Percentiles rank a stretch among this genome's conserved stretches.
phyloP scores from a whole-genome alignment of 2,329 filamentous ascomycete genomes.

The Furcasterigmium sp. region DNA sequence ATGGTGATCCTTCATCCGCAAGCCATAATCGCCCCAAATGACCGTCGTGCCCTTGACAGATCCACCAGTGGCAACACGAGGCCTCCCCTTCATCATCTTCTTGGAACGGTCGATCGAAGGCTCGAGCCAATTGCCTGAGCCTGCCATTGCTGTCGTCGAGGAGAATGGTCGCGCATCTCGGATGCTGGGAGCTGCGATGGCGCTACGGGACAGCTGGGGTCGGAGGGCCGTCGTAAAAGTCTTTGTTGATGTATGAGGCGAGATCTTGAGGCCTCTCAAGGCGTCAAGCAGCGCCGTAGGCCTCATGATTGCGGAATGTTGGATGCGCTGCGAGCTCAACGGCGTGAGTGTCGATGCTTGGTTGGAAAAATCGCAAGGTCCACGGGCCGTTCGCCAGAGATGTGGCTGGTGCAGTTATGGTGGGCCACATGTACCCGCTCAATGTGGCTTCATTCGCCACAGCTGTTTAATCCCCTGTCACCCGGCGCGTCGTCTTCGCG shows the following conservation, averaged over 20 bases:
- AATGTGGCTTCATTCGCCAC: constrained; percentile 27
- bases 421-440: background rate
- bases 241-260: constrained; percentile 30
- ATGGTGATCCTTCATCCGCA: constrained; percentile 91
- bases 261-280: constrained; percentile 44
- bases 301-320: constrained; percentile 36
- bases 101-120: constrained; percentile 71
- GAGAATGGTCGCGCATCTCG: constrained; percentile 64
- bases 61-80: constrained; percentile 84
- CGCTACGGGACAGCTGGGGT: constrained; percentile 18
- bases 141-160: constrained; percentile 46
- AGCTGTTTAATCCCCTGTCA: no score
- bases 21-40: constrained; percentile 91
- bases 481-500: constrained; percentile 39
- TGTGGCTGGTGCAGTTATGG: constrained; percentile 15
- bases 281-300: constrained; percentile 42
- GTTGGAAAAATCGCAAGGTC: constrained; percentile 26
- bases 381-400: background rate
- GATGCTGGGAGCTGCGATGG: constrained; percentile 24
- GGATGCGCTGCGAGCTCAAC: constrained; percentile 10
- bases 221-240: constrained; percentile 27
- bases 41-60: constrained; percentile 91
- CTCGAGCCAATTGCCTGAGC: constrained; percentile 71
- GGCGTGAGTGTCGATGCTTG: constrained; percentile 15
- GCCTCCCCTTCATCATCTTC: constrained; percentile 87